Evolutionary conservation across 345 rosid species (phyloP).

Genomic region (Bruguiera sexangula): DNA sequence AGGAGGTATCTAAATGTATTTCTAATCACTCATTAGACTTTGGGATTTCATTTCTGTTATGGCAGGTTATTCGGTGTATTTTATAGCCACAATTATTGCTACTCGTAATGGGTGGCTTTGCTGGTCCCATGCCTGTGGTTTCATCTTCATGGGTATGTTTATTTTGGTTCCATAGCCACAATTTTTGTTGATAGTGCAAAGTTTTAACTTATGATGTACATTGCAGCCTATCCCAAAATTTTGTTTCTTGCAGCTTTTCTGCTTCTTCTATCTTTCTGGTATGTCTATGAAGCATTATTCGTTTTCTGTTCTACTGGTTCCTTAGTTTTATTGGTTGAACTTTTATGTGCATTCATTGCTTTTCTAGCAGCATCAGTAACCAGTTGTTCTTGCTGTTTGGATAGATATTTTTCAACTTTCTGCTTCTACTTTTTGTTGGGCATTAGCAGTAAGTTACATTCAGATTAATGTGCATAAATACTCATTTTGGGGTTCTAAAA

Average conservation of each 20-base stretch:
- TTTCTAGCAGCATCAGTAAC: too few species aligned
- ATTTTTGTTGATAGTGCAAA: background rate
- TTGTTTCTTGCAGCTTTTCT: slow-evolving; percentile 60
- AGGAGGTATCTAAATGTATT: background rate
- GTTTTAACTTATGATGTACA: slow-evolving; percentile 10
- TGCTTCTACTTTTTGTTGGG: too few species aligned
- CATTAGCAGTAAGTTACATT: too few species aligned
- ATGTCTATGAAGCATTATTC: slow-evolving; percentile 7
- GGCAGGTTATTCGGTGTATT: slow-evolving; percentile 41
- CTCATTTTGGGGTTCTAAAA: too few species aligned
- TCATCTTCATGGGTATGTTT: slow-evolving; percentile 43
- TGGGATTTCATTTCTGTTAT: background rate
- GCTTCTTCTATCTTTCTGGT: slow-evolving; percentile 66
- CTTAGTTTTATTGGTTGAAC: too few species aligned
- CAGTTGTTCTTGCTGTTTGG: too few species aligned
- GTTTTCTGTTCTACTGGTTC: too few species aligned
- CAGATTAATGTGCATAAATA: too few species aligned
- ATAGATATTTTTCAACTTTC: too few species aligned
- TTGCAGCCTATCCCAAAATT: slow-evolving; percentile 58
- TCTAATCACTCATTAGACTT: background rate
- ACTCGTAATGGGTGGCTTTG: slow-evolving; percentile 37
- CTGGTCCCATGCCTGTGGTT: slow-evolving; percentile 42
- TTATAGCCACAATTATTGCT: slow-evolving; percentile 28
- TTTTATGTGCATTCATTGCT: too few species aligned
- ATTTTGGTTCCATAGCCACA: background rate